Percentiles rank a stretch among this genome's conserved stretches.
Evolutionary conservation across 768 basidiomycete genomes (phyloP).

Genomic region (Leucocoprinus birnbaumii): DNA sequence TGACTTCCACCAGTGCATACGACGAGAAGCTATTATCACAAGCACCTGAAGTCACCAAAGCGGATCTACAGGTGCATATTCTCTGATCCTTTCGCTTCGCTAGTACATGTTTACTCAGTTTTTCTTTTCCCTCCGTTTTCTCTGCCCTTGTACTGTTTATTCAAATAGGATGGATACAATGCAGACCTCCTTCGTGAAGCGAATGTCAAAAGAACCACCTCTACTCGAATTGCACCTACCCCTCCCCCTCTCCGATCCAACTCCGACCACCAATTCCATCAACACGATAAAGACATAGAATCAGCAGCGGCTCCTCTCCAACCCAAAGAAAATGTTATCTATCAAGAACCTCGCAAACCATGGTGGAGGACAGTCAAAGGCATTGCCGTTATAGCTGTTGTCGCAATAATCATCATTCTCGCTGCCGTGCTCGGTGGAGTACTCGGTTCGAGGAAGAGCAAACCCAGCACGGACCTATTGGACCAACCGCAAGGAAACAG

Average conservation of each 20-base stretch:
- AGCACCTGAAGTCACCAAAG: conserved; percentile 7
- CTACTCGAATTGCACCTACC: conserved; percentile 6
- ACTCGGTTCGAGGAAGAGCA: conserved; percentile 37
- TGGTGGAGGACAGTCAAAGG: conserved; percentile 47
- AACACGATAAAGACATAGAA: conserved; percentile 6
- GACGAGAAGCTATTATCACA: conserved; percentile 5
- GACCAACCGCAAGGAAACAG: no score
- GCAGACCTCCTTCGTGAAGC: conserved; percentile 21
- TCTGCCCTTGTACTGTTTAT: neutral
- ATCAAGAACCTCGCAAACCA: conserved; percentile 27
- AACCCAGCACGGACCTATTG: neutral
- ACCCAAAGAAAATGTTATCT: conserved; percentile 24
- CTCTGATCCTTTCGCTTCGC: no score
- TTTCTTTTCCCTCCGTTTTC: no score
- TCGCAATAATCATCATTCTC: conserved; percentile 25
- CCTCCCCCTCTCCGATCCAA: conserved; percentile 14
- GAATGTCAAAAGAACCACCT: neutral
- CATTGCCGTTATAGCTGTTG: conserved; percentile 16
- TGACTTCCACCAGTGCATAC: neutral
- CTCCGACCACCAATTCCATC: conserved; percentile 12
- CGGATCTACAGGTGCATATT: conserved; percentile 7
- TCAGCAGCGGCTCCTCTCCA: conserved; percentile 1
- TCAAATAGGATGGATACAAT: conserved; percentile 24
- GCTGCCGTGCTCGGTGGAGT: conserved; percentile 58
- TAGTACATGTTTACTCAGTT: no score